A percentile compares a stretch with the other conserved stretches of the same genome.
phyloP scores from a whole-genome alignment of 345 rosid genomes.

The Eucalyptus tenuipes region DNA sequence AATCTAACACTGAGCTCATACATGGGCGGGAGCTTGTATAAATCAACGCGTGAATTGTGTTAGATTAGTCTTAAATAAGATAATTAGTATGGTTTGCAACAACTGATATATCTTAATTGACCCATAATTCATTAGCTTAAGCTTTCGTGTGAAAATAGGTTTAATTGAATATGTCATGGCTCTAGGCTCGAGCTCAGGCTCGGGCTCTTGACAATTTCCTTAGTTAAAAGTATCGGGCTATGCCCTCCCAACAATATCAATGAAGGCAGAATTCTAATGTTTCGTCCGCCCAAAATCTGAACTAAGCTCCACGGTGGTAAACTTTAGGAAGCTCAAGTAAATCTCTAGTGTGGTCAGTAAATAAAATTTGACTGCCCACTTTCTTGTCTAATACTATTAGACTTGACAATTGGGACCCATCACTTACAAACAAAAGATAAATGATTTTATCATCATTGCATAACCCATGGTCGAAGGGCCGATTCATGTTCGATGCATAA shows the following conservation, averaged over 20 bases:
- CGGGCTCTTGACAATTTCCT: too few species aligned
- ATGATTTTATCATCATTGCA: too few species aligned
- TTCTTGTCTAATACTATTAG: background rate
- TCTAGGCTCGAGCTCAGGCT: background rate
- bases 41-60: background rate
- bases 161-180: too few species aligned
- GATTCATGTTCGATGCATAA: too few species aligned
- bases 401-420: too few species aligned
- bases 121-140: too few species aligned
- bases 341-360: background rate
- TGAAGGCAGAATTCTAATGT: background rate
- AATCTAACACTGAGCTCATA: background rate
- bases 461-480: too few species aligned
- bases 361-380: background rate
- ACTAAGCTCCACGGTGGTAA: background rate
- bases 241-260: background rate
- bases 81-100: background rate
- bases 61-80: too few species aligned
- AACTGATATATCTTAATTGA: background rate
- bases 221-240: too few species aligned
- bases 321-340: background rate
- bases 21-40: background rate
- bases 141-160: too few species aligned
- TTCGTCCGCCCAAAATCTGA: background rate
- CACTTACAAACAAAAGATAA: too few species aligned